Evolutionary conservation across 805 yeast genomes (phyloP).

Genomic region (Candida odintsovae): DNA sequence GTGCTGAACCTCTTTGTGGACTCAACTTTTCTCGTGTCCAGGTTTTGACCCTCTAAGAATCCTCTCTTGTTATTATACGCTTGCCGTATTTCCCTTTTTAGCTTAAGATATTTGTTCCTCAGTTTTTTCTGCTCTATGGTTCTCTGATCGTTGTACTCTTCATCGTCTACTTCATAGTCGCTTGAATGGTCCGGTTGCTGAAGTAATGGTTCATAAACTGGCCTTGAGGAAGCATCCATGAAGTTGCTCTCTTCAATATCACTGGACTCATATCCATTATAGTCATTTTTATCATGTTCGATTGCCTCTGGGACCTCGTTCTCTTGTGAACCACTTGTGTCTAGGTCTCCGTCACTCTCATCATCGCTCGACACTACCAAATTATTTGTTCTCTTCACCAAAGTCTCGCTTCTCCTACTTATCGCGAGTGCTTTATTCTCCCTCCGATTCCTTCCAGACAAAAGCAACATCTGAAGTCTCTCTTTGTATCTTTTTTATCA

Average conservation of each 20-base stretch:
- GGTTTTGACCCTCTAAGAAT: constrained; percentile 2
- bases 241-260: neutral
- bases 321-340: too few species aligned
- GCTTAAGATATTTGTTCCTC: constrained; percentile 1
- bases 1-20: constrained; percentile 18
- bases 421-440: too few species aligned
- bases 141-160: neutral
- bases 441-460: too few species aligned
- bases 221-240: neutral
- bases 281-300: too few species aligned
- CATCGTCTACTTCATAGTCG: neutral
- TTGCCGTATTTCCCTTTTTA: constrained; percentile 1
- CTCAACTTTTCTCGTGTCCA: constrained; percentile 12
- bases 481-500: too few species aligned
- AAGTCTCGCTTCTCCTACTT: too few species aligned
- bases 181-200: neutral
- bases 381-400: too few species aligned
- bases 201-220: neutral
- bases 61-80: neutral
- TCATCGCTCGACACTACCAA: too few species aligned
- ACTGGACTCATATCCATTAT: neutral
- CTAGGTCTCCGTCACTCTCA: too few species aligned
- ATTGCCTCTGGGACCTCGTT: too few species aligned
- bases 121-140: neutral
- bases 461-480: too few species aligned